These are phyloP conservation scores for Saccharomycopsis synnaedendra DNA, from an alignment of 805 yeast species.

Conservation along the genomic window DNA sequence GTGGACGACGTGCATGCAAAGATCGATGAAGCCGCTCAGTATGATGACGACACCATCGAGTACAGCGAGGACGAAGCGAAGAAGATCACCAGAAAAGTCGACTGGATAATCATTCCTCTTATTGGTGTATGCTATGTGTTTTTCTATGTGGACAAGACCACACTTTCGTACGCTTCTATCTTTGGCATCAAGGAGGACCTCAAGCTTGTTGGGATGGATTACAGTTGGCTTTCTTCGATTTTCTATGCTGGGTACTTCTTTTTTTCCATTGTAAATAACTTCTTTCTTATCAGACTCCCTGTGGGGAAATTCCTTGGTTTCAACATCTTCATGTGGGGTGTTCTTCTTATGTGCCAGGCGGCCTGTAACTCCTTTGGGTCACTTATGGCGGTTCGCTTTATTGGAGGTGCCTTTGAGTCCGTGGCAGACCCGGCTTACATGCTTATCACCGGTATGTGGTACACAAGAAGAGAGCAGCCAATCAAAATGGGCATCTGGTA, in stretches of 20 bases:
- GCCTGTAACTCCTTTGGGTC: slow-evolving; percentile 29
- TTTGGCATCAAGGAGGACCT: slow-evolving; percentile 32
- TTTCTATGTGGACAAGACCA: slow-evolving; percentile 32
- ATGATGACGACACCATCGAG: slow-evolving; percentile 5
- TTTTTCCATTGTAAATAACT: slow-evolving; percentile 30
- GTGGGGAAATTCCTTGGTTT: slow-evolving; percentile 26
- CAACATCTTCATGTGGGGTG: slow-evolving; percentile 27
- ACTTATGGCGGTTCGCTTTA: slow-evolving; percentile 23
- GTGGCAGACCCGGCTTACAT: slow-evolving; percentile 23
- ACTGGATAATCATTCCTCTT: slow-evolving; percentile 27
- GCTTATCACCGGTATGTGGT: slow-evolving; percentile 25
- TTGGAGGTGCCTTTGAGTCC: slow-evolving; percentile 21
- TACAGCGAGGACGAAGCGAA: slow-evolving; percentile 31
- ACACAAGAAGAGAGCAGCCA: slow-evolving; percentile 23
- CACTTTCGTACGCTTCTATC: slow-evolving; percentile 34
- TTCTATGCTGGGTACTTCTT: slow-evolving; percentile 32
- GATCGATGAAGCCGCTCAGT: slow-evolving; percentile 8
- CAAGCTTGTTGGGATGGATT: slow-evolving; percentile 28
- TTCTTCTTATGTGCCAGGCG: slow-evolving; percentile 25
- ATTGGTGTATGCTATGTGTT: slow-evolving; percentile 26
- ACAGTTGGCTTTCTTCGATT: slow-evolving; percentile 30
- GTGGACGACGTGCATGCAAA: background rate
- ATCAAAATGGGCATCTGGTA: slow-evolving; percentile 26
- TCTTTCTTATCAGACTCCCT: slow-evolving; percentile 25
- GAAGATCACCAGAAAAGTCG: slow-evolving; percentile 28